These are phyloP conservation scores for Magnusiomyces tetraspermus DNA, from an alignment of 1,139 yeast genomes.

Conservation along the genomic window DNA sequence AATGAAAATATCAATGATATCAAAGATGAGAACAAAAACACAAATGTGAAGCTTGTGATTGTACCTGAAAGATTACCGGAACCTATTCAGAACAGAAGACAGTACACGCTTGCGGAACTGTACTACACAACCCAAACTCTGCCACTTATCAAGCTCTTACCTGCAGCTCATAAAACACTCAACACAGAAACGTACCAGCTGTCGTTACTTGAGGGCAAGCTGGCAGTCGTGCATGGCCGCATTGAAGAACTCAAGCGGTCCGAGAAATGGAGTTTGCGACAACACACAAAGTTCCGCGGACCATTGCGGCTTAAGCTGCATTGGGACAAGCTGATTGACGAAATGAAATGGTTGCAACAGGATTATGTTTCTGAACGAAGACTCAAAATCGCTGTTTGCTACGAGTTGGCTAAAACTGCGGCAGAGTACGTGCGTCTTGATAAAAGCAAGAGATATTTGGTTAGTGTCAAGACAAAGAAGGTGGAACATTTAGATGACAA, in stretches of 20 bases:
- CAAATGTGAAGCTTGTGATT: constrained; percentile 27
- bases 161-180: constrained; percentile 76
- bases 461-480: constrained; percentile 47
- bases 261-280: constrained; percentile 86
- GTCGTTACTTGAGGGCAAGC: constrained; percentile 84
- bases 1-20: too few species aligned
- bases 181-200: constrained; percentile 79
- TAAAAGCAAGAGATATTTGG: constrained; percentile 36
- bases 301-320: constrained; percentile 54
- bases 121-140: constrained; percentile 81
- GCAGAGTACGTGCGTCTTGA: constrained; percentile 74
- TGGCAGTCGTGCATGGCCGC: constrained; percentile 83
- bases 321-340: constrained; percentile 69
- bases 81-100: constrained; percentile 25
- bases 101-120: constrained; percentile 62
- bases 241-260: constrained; percentile 85
- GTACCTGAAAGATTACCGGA: constrained; percentile 33
- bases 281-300: constrained; percentile 62
- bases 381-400: constrained; percentile 61
- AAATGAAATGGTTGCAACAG: constrained; percentile 75
- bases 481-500: constrained; percentile 26
- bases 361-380: constrained; percentile 68
- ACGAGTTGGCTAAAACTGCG: constrained; percentile 59
- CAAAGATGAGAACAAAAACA: constrained; percentile 21
- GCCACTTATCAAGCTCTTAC: constrained; percentile 71